Percentiles rank a stretch among this genome's conserved stretches.
These are phyloP conservation scores for Dictyostelium capitatum DNA, from an alignment of 78 protist species.

Conservation along the genomic window DNA sequence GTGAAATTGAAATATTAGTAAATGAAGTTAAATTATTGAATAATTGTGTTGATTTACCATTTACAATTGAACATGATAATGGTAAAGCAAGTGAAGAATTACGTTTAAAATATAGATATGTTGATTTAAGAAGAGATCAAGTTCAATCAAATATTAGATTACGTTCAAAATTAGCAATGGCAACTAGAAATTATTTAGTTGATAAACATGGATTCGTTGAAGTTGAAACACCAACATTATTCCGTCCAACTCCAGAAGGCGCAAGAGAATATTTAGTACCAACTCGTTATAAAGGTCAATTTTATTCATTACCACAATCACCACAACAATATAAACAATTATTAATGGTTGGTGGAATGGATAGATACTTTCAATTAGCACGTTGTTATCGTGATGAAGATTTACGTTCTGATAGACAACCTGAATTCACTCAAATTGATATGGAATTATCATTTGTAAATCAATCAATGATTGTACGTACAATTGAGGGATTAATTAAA, in stretches of 20 bases:
- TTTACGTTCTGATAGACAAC: constrained; percentile 92
- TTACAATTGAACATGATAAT: constrained; percentile 59
- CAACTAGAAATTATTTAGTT: constrained; percentile 33
- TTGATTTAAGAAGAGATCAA: constrained; percentile 85
- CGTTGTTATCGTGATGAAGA: constrained; percentile 95
- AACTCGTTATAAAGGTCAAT: constrained; percentile 66
- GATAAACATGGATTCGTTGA: constrained; percentile 79
- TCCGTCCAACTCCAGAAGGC: constrained; percentile 93
- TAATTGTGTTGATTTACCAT: constrained; percentile 49
- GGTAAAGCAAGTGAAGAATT: constrained; percentile 46
- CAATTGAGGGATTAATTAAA: constrained; percentile 66
- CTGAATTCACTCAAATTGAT: constrained; percentile 96
- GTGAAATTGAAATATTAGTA: constrained; percentile 38
- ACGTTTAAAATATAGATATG: constrained; percentile 84
- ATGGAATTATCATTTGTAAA: constrained; percentile 87
- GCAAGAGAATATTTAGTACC: constrained; percentile 94
- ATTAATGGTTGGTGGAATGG: constrained; percentile 93
- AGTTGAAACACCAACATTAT: constrained; percentile 93
- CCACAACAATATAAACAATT: constrained; percentile 95
- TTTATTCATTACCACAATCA: constrained; percentile 89
- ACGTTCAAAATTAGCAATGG: constrained; percentile 52
- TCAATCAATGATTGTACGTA: constrained; percentile 42
- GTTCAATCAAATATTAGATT: constrained; percentile 77
- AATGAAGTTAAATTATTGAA: constrained; percentile 3
- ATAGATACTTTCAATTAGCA: constrained; percentile 93